A percentile compares a stretch with the other conserved stretches of the same genome.
phyloP scores from a whole-genome alignment of 1,139 yeast species.

The Kodamaea sp. region DNA sequence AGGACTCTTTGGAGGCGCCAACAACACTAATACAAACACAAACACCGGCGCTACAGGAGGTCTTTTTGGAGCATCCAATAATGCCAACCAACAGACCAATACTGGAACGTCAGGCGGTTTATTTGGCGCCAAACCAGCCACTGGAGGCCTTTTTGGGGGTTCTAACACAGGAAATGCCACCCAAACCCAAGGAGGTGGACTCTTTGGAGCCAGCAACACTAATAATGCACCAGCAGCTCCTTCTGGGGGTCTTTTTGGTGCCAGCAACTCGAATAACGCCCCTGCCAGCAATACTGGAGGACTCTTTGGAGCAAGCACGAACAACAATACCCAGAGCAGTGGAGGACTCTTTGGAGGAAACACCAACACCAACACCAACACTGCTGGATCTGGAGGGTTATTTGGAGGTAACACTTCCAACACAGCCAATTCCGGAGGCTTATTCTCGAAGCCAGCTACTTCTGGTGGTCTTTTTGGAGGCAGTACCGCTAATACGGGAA shows the following conservation, averaged over 20 bases:
- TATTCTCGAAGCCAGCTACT: constrained; percentile 1
- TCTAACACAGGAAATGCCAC: constrained; percentile 5
- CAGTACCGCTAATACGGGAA: constrained; percentile 4
- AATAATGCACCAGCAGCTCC: constrained; percentile 5
- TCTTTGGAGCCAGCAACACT: constrained; percentile 11
- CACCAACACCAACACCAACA: constrained; percentile 1
- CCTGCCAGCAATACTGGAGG: constrained; percentile 14
- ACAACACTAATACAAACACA: constrained; percentile 1
- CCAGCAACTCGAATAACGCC: neutral
- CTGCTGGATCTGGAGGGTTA: constrained; percentile 13
- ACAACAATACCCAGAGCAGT: constrained; percentile 8
- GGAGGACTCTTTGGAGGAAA: constrained; percentile 16
- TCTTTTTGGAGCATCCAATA: constrained; percentile 15
- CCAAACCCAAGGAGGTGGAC: constrained; percentile 12
- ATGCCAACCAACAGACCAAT: constrained; percentile 4
- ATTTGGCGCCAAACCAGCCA: constrained; percentile 9
- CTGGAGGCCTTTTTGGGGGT: constrained; percentile 16
- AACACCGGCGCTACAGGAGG: constrained; percentile 17
- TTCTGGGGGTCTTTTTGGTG: constrained; percentile 16
- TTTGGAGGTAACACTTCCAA: constrained; percentile 13
- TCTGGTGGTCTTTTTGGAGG: constrained; percentile 14
- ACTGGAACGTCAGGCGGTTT: constrained; percentile 11
- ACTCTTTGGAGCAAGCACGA: constrained; percentile 16
- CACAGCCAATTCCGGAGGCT: neutral
- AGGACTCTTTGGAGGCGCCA: constrained; percentile 14